Percentiles rank a stretch among this genome's conserved stretches.
Conservation (phyloP, 768 basidiomycete genomes). For the Mycena crocata region DNA sequence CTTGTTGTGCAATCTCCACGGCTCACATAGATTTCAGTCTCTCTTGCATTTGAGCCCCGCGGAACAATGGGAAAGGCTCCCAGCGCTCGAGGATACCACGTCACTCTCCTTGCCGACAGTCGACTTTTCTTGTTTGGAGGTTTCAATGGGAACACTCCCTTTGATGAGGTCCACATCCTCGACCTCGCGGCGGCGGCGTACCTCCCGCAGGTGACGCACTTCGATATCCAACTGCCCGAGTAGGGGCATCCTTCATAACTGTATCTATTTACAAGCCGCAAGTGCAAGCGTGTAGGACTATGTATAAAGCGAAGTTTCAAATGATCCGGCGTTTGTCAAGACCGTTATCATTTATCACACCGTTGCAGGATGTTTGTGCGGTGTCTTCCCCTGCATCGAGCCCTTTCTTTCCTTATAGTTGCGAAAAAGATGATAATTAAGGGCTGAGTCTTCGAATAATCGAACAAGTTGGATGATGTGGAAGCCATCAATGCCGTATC, state of each 20-base stretch:
- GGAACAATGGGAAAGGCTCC: slow-evolving; percentile 75
- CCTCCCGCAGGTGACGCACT: slow-evolving; percentile 89
- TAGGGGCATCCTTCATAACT: neutral
- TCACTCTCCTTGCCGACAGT: slow-evolving; percentile 83
- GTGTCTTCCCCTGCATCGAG: too few species aligned
- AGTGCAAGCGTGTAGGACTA: too few species aligned
- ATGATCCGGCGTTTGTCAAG: too few species aligned
- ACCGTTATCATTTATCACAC: too few species aligned
- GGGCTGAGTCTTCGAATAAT: too few species aligned
- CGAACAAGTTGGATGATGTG: too few species aligned
- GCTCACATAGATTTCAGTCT: slow-evolving; percentile 61
- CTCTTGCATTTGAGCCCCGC: slow-evolving; percentile 86
- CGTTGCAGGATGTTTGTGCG: too few species aligned
- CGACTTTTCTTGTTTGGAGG: slow-evolving; percentile 90
- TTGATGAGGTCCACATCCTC: slow-evolving; percentile 86
- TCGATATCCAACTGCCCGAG: slow-evolving; percentile 60
- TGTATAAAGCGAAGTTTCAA: too few species aligned
- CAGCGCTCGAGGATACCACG: slow-evolving; percentile 85
- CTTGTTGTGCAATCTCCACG: neutral
- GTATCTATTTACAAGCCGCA: too few species aligned
- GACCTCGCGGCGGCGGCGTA: slow-evolving; percentile 92
- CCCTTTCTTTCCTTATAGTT: too few species aligned
- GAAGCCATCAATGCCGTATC: too few species aligned
- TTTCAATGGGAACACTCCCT: slow-evolving; percentile 85
- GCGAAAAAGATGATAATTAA: too few species aligned